phyloP scores from a whole-genome alignment of 1,139 yeast genomes.

The Yamadazyma conglobata region DNA sequence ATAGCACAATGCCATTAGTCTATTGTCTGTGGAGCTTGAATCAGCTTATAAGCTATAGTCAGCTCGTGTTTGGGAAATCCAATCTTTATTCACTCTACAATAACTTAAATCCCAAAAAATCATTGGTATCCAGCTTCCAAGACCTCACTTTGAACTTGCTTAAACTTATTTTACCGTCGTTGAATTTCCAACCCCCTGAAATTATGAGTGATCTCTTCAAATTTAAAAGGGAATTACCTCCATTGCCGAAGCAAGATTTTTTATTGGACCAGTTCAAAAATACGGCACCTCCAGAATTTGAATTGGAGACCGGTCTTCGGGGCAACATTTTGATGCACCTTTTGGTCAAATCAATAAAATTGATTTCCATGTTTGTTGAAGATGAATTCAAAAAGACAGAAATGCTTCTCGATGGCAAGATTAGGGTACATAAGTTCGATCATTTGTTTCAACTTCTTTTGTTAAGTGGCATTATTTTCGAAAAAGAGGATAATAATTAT shows the following conservation, averaged over 20 bases:
- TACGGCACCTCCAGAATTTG: conserved; percentile 12
- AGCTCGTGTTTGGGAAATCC: conserved; percentile 14
- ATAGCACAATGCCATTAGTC: conserved; percentile 7
- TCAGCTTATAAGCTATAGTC: conserved; percentile 9
- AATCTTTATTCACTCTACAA: conserved; percentile 21
- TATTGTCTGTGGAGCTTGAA: conserved; percentile 12
- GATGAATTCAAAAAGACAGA: conserved; percentile 5
- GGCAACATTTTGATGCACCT: conserved; percentile 9
- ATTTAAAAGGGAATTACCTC: too few relatives aligned
- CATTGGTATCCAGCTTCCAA: conserved; percentile 18
- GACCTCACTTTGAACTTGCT: conserved; percentile 8
- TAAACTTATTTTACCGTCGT: neutral
- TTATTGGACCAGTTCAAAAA: conserved; percentile 11
- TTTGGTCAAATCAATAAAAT: conserved; percentile 6
- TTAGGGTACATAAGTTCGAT: conserved; percentile 5
- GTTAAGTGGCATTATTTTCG: conserved; percentile 3
- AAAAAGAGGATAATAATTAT: neutral
- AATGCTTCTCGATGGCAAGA: conserved; percentile 6
- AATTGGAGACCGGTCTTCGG: conserved; percentile 1
- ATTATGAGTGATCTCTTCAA: too few relatives aligned
- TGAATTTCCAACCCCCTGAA: conserved; percentile 16
- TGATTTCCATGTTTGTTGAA: conserved; percentile 7
- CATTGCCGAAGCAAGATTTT: conserved; percentile 23
- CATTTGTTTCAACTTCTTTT: conserved; percentile 3
- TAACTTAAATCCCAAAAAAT: conserved; percentile 21